Evolutionary conservation across 306 rosid species (phyloP).

Genomic region (Inga oerstediana): DNA sequence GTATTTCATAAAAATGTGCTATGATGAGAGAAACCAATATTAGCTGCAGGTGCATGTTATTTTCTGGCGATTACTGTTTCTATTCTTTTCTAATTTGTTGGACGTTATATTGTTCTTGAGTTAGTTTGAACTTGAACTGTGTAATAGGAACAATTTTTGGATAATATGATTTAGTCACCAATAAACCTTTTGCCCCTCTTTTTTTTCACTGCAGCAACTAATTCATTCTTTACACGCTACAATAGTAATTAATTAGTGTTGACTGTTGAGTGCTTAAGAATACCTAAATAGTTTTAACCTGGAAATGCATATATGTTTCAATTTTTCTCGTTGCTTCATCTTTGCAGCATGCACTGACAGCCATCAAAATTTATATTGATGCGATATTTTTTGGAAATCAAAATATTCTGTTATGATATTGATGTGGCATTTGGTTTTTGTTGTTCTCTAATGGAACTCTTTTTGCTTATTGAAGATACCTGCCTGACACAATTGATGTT

Average conservation of each 20-base stretch:
- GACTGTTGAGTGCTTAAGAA: conserved; percentile 14
- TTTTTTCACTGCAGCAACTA: background rate
- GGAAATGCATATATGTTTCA: conserved; percentile 1
- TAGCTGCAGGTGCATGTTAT: background rate
- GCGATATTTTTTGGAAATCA: conserved; percentile 12
- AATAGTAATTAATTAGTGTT: conserved; percentile 18
- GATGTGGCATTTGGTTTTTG: conserved; percentile 30
- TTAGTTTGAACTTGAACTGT: background rate
- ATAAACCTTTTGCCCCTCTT: background rate
- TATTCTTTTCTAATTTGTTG: background rate
- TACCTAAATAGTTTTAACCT: background rate
- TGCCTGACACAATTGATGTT: conserved; percentile 98
- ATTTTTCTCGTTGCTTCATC: background rate
- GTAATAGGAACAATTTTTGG: background rate
- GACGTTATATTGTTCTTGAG: background rate
- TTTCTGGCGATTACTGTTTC: background rate
- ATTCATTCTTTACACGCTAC: conserved; percentile 3
- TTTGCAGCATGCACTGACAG: conserved; percentile 17
- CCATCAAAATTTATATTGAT: conserved; percentile 8
- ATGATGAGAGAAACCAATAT: background rate
- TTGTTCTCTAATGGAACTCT: conserved; percentile 31
- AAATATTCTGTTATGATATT: conserved; percentile 21
- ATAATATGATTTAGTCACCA: background rate
- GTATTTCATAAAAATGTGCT: background rate
- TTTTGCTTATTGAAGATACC: conserved; percentile 60